Evolutionary conservation across 176 grass and related monocot genomes (phyloP).

Genomic region (Elaeis guineensis): DNA sequence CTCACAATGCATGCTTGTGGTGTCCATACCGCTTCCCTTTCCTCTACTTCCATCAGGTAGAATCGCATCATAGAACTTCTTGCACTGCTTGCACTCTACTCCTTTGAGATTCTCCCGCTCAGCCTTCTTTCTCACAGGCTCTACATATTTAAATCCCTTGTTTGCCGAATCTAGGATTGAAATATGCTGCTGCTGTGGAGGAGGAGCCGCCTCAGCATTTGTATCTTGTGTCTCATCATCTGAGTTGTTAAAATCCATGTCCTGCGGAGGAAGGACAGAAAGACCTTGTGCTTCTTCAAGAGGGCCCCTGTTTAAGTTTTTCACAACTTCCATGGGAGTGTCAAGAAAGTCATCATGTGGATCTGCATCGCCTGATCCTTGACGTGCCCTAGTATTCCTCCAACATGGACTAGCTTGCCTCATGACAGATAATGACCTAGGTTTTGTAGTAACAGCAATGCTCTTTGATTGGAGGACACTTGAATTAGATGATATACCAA

Average conservation of each 20-base stretch:
- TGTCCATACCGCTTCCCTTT: slow-evolving; percentile 14
- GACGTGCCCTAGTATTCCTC: slow-evolving; percentile 50
- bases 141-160: slow-evolving; percentile 73
- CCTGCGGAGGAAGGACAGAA: slow-evolving; percentile 38
- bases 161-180: slow-evolving; percentile 37
- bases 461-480: slow-evolving; percentile 21
- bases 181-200: slow-evolving; percentile 33
- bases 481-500: slow-evolving; percentile 18
- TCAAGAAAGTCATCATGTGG: slow-evolving; percentile 78
- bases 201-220: slow-evolving; percentile 26
- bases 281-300: slow-evolving; percentile 44
- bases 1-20: slow-evolving; percentile 52
- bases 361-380: slow-evolving; percentile 55
- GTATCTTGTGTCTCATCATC: slow-evolving; percentile 79
- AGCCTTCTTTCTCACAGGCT: slow-evolving; percentile 82
- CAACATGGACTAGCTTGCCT: slow-evolving; percentile 27
- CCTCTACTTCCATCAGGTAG: slow-evolving; percentile 40
- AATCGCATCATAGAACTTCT: slow-evolving; percentile 95
- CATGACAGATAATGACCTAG: slow-evolving; percentile 22
- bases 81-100: slow-evolving; percentile 80
- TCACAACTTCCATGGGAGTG: slow-evolving; percentile 57
- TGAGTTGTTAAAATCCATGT: slow-evolving; percentile 65
- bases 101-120: slow-evolving; percentile 84
- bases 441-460: slow-evolving; percentile 27
- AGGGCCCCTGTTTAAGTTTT: slow-evolving; percentile 20